A percentile compares a stretch with the other conserved stretches of the same genome.
Evolutionary conservation across 2,329 filamentous ascomycete species (phyloP).

Genomic region (Blumeriella jaapii): DNA sequence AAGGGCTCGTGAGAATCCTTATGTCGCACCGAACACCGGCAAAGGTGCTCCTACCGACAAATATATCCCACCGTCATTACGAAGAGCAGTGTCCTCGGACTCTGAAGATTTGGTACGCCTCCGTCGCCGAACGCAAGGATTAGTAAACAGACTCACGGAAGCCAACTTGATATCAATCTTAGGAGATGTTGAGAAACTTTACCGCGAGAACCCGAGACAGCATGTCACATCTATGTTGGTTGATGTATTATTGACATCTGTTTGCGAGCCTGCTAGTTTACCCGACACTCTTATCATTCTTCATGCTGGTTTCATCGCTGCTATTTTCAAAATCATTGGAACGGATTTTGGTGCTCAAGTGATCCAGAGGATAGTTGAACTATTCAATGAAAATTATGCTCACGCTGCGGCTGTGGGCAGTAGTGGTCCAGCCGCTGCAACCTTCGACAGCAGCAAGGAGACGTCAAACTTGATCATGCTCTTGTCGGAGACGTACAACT

Average conservation of each 20-base stretch:
- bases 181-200: slow-evolving; percentile 70
- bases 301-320: slow-evolving; percentile 79
- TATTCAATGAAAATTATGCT: slow-evolving; percentile 59
- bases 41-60: slow-evolving; percentile 45
- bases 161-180: slow-evolving; percentile 80
- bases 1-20: slow-evolving; percentile 70
- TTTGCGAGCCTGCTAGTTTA: slow-evolving; percentile 66
- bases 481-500: slow-evolving; percentile 80
- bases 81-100: slow-evolving; percentile 50
- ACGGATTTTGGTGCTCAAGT: slow-evolving; percentile 84
- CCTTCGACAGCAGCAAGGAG: slow-evolving; percentile 39
- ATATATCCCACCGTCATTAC: slow-evolving; percentile 82
- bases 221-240: slow-evolving; percentile 74
- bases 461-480: slow-evolving; percentile 70
- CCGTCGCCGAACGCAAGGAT: slow-evolving; percentile 71
- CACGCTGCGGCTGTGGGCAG: slow-evolving; percentile 27
- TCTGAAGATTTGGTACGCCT: slow-evolving; percentile 58
- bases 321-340: slow-evolving; percentile 77
- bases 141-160: slow-evolving; percentile 88
- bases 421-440: slow-evolving; percentile 21
- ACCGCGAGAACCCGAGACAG: slow-evolving; percentile 74
- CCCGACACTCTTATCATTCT: slow-evolving; percentile 86
- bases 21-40: slow-evolving; percentile 56
- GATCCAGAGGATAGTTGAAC: slow-evolving; percentile 64
- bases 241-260: slow-evolving; percentile 64